These are phyloP conservation scores for Apiospora sp. DNA, from an alignment of 2,329 filamentous ascomycete genomes.

Conservation along the genomic window DNA sequence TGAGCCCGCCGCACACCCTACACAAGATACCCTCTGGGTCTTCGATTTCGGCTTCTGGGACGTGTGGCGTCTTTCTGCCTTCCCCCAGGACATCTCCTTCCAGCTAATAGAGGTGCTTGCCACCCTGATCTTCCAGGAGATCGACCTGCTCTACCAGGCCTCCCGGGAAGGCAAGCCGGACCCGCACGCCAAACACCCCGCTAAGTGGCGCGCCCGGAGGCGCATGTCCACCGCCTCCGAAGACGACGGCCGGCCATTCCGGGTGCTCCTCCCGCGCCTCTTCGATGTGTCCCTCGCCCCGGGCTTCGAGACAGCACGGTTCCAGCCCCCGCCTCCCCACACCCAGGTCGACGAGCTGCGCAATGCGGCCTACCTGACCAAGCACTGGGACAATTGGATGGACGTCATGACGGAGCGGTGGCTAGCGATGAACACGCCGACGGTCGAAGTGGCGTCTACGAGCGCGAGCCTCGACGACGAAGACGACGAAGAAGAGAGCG, in stretches of 20 bases:
- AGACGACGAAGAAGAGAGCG: conserved; percentile 39
- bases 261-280: conserved; percentile 58
- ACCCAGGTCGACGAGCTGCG: conserved; percentile 60
- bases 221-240: conserved; percentile 36
- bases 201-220: conserved; percentile 34
- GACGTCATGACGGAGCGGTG: conserved; percentile 52
- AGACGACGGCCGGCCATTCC: conserved; percentile 47
- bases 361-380: conserved; percentile 60
- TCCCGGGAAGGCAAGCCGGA: conserved; percentile 41
- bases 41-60: conserved; percentile 64
- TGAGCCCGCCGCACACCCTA: conserved; percentile 41
- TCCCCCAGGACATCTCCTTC: conserved; percentile 51
- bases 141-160: conserved; percentile 56
- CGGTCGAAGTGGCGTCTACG: conserved; percentile 19
- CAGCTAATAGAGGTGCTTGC: conserved; percentile 47
- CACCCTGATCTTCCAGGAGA: conserved; percentile 51
- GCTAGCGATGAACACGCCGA: conserved; percentile 44
- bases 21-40: conserved; percentile 60
- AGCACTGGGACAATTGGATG: conserved; percentile 57
- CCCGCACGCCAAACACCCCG: conserved; percentile 31
- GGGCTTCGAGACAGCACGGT: conserved; percentile 57
- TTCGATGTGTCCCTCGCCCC: conserved; percentile 63
- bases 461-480: conserved; percentile 29
- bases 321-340: conserved; percentile 52
- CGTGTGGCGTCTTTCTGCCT: conserved; percentile 58